Conservation (phyloP, 2,329 filamentous ascomycete species). For the Ophiosphaerella narmari region DNA sequence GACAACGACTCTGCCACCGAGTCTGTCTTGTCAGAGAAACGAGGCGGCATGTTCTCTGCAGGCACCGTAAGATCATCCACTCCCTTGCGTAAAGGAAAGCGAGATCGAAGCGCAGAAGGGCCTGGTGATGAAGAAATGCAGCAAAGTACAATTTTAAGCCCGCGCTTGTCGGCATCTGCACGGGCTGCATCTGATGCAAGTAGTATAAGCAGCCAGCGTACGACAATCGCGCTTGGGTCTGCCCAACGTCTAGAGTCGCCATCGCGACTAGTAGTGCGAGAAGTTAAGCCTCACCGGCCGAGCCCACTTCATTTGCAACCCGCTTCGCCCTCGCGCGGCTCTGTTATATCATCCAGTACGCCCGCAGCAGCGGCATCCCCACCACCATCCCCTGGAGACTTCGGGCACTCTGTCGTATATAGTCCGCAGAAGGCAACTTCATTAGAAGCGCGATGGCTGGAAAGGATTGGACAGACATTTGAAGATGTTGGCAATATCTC, state of each 20-base stretch:
- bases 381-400: slow-evolving; percentile 24
- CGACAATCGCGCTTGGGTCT: slow-evolving; percentile 36
- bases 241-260: slow-evolving; percentile 28
- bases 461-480: slow-evolving; percentile 45
- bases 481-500: slow-evolving; percentile 44
- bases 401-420: slow-evolving; percentile 58
- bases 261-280: slow-evolving; percentile 21
- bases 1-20: slow-evolving; percentile 38
- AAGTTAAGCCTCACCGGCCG: slow-evolving; percentile 34
- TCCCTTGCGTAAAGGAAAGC: slow-evolving; percentile 30
- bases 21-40: slow-evolving; percentile 37
- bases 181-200: slow-evolving; percentile 40
- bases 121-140: slow-evolving; percentile 30
- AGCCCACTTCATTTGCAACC: slow-evolving; percentile 41
- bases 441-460: slow-evolving; percentile 73
- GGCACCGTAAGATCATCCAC: slow-evolving; percentile 33
- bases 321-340: slow-evolving; percentile 30
- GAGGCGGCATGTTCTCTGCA: slow-evolving; percentile 34
- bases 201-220: slow-evolving; percentile 42
- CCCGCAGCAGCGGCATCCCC: slow-evolving; percentile 22
- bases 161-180: slow-evolving; percentile 25
- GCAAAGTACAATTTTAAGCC: slow-evolving; percentile 35
- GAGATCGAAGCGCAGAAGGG: slow-evolving; percentile 20
- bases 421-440: slow-evolving; percentile 79
- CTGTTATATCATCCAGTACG: slow-evolving; percentile 21